Evolutionary conservation across 2,329 filamentous ascomycete genomes (phyloP), one percentile per base, ranked within the genome.

Genomic region (Fusarium annulatum): DNA sequence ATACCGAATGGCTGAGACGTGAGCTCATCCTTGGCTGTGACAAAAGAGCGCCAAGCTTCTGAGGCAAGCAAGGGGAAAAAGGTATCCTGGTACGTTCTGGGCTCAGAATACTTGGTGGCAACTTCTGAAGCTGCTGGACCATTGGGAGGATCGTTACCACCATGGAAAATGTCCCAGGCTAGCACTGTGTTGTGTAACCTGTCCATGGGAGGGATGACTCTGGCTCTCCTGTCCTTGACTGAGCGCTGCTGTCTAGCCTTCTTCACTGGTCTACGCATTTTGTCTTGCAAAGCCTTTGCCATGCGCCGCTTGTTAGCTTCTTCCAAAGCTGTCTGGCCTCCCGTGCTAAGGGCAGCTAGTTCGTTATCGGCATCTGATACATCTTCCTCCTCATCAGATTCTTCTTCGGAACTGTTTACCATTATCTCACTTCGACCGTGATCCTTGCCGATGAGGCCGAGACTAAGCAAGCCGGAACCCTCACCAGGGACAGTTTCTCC

Each of bases 1-100:
- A 98, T 91, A 68, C 95, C 94, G 78, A 97, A 97, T 0, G 94
- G 86, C 79, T 92, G 94, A 72, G 91, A 90, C 26, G 89, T 93
- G 53, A 92, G 90, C 81, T 99, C 96, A 78, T 98, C 94, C 80
- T 95, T 95, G 26, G 94, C 90, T 56, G 94, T 95, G 57, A 97
- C 92, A 80, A 99, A 96, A 9, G 94, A 93, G 79, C 97, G 93
- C 96, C 96, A 99, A 36, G 96, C 96, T 85, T 99, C 96, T 33
- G 97, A 92, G 36, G 96, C 91, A 39, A 99, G 87, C 28, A 99
- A 86, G 10, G 96, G 95, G 74, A 97, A 92, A 82, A 99, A 99
- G 0, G 95, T 97, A 67, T 90, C 88, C 80, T 97, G 94, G 80
- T 99, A 99, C 56, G 93, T 91, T 48, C 85, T 84, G 1, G 95